These are phyloP conservation scores for Santalum album DNA, from an alignment of 164 flowering plant genomes.

Conservation along the genomic window DNA sequence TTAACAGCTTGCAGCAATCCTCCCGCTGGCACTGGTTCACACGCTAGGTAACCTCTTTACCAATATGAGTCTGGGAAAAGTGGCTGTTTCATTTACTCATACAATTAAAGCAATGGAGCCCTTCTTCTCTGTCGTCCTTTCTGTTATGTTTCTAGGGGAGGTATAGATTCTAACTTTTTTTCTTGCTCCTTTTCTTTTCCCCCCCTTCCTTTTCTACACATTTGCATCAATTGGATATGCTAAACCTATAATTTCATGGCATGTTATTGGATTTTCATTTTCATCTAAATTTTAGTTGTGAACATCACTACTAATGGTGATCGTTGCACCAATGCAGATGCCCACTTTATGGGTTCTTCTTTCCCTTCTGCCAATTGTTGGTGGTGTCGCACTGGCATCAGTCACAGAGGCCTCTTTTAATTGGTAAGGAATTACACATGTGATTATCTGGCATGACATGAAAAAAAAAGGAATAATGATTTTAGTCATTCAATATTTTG, in stretches of 20 bases:
- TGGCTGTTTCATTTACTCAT: conserved; percentile 95
- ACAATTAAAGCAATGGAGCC: conserved; percentile 99
- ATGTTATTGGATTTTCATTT: no score
- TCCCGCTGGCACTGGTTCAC: conserved; percentile 89
- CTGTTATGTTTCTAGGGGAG: conserved; percentile 97
- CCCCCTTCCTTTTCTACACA: background rate
- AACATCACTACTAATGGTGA: background rate
- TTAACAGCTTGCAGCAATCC: conserved; percentile 66
- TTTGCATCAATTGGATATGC: background rate
- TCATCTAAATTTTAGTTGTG: background rate
- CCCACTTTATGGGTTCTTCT: conserved; percentile 77
- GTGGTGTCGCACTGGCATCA: conserved; percentile 95
- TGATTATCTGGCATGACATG: background rate
- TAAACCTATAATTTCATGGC: no score
- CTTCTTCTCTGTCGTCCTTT: conserved; percentile 90
- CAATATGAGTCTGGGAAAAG: conserved; percentile 99
- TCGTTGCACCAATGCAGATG: conserved; percentile 24
- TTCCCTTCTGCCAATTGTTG: conserved; percentile 86
- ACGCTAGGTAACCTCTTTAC: conserved; percentile 88
- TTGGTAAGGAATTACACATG: conserved; percentile 41
- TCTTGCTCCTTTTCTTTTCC: background rate
- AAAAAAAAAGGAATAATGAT: background rate
- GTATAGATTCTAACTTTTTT: conserved; percentile 21
- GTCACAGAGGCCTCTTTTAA: conserved; percentile 89
- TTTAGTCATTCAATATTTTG: background rate